phyloP scores from a whole-genome alignment of 2,329 filamentous ascomycete genomes.

The Fusarium incarnatum region DNA sequence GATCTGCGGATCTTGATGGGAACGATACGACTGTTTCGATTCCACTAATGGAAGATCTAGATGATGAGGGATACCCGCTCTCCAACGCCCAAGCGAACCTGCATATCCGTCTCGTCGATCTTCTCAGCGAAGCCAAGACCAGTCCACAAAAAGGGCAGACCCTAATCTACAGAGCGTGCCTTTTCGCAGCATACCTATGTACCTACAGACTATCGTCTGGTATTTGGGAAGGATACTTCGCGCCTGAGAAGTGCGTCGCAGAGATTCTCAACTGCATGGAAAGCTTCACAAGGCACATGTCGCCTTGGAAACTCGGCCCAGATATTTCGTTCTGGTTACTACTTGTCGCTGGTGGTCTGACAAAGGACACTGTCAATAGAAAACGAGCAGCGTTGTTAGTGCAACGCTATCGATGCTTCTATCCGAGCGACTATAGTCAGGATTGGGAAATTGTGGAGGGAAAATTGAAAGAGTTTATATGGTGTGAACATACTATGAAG shows the following conservation, averaged over 20 bases:
- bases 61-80: slow-evolving; percentile 7
- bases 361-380: background rate
- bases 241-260: background rate
- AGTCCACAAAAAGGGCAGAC: background rate
- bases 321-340: slow-evolving; percentile 1
- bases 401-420: slow-evolving; percentile 1
- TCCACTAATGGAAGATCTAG: slow-evolving; percentile 1
- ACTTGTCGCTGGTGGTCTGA: background rate
- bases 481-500: background rate
- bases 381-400: background rate
- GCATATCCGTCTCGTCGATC: slow-evolving; percentile 6
- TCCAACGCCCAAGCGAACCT: slow-evolving; percentile 10
- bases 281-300: background rate
- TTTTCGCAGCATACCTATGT: slow-evolving; percentile 16
- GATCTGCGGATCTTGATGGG: fast-evolving
- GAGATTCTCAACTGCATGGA: background rate
- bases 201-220: slow-evolving; percentile 15
- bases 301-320: slow-evolving; percentile 1
- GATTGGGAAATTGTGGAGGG: slow-evolving; percentile 3
- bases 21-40: fast-evolving
- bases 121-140: background rate
- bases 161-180: slow-evolving; percentile 4
- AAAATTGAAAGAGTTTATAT: background rate
- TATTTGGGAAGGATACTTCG: slow-evolving; percentile 1
- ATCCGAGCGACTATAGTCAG: background rate